phyloP scores from a whole-genome alignment of 768 basidiomycete genomes.

The Terana coerulea region DNA sequence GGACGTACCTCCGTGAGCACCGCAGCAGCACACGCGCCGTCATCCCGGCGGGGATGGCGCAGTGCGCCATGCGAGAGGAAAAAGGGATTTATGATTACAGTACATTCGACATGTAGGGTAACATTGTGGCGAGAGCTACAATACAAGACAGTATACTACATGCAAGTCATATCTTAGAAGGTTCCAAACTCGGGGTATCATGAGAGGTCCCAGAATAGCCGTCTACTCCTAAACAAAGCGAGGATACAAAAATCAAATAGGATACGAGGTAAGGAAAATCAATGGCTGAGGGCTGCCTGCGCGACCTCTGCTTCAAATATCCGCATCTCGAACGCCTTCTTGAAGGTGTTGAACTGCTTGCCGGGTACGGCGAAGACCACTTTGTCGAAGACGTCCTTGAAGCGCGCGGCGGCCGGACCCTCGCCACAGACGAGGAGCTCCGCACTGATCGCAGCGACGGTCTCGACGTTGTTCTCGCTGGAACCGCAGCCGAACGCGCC shows the following conservation, averaged over 20 bases:
- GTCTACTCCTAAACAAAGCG: too few relatives aligned
- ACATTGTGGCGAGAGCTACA: too few relatives aligned
- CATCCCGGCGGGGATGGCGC: too few relatives aligned
- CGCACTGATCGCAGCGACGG: conserved; percentile 43
- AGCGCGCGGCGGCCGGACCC: conserved; percentile 27
- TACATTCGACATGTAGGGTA: too few relatives aligned
- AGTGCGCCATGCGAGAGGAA: too few relatives aligned
- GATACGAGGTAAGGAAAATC: not conserved
- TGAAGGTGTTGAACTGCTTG: conserved; percentile 33
- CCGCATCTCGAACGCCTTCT: conserved; percentile 36
- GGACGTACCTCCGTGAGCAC: too few relatives aligned
- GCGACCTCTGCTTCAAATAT: conserved; percentile 34
- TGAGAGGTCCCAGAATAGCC: too few relatives aligned
- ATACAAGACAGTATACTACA: too few relatives aligned
- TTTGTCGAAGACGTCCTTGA: conserved; percentile 38
- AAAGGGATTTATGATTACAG: too few relatives aligned
- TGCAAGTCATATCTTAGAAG: too few relatives aligned
- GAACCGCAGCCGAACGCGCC: conserved; percentile 45
- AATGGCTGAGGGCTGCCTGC: conserved; percentile 8
- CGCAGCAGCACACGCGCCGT: too few relatives aligned
- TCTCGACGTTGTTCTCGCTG: conserved; percentile 37
- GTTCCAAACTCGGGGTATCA: too few relatives aligned
- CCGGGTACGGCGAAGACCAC: conserved; percentile 42
- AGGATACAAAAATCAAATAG: not conserved
- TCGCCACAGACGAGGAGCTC: conserved; percentile 38